These are phyloP conservation scores for Aspergillus nanangensis DNA, from an alignment of 495 filamentous ascomycete species.

Conservation along the genomic window DNA sequence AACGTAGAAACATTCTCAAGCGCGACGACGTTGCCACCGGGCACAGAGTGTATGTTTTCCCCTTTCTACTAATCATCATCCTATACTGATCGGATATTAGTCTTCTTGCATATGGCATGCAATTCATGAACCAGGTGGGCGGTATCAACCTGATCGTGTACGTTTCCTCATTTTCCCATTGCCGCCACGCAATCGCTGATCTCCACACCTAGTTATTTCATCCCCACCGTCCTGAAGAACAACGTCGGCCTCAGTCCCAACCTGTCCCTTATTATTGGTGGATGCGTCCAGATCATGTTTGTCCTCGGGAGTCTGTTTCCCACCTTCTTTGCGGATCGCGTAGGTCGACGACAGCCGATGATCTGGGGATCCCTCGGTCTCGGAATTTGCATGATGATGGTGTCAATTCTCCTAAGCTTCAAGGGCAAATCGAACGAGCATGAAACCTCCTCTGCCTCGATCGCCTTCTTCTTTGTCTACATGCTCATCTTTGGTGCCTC, in stretches of 20 bases:
- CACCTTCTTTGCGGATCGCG: slow-evolving; percentile 36
- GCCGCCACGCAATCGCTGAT: not conserved
- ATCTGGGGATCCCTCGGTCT: slow-evolving; percentile 50
- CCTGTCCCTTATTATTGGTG: slow-evolving; percentile 43
- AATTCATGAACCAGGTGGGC: slow-evolving; percentile 46
- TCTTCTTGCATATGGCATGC: slow-evolving; percentile 46
- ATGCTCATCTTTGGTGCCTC: slow-evolving; percentile 47
- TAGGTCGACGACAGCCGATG: slow-evolving; percentile 56
- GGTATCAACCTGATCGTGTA: slow-evolving; percentile 54
- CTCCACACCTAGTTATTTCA: slow-evolving; percentile 8
- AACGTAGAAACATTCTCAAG: slow-evolving; percentile 37
- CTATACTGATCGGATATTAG: not conserved
- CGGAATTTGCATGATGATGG: slow-evolving; percentile 48
- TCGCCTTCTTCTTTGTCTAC: slow-evolving; percentile 46
- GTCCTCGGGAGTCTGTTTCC: slow-evolving; percentile 42
- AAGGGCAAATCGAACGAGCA: slow-evolving; percentile 23
- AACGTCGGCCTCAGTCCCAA: slow-evolving; percentile 47
- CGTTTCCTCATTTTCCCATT: not conserved
- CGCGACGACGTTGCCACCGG: slow-evolving; percentile 50
- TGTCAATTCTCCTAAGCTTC: slow-evolving; percentile 43
- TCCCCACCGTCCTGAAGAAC: slow-evolving; percentile 36
- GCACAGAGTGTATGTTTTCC: slow-evolving; percentile 29
- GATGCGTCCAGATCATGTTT: slow-evolving; percentile 43
- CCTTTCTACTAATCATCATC: not conserved
- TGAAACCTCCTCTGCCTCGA: slow-evolving; percentile 28